Percentiles rank a stretch among this genome's conserved stretches.
Evolutionary conservation across 208 protist genomes (phyloP).

Genomic region (Tetramitus jugosus): DNA sequence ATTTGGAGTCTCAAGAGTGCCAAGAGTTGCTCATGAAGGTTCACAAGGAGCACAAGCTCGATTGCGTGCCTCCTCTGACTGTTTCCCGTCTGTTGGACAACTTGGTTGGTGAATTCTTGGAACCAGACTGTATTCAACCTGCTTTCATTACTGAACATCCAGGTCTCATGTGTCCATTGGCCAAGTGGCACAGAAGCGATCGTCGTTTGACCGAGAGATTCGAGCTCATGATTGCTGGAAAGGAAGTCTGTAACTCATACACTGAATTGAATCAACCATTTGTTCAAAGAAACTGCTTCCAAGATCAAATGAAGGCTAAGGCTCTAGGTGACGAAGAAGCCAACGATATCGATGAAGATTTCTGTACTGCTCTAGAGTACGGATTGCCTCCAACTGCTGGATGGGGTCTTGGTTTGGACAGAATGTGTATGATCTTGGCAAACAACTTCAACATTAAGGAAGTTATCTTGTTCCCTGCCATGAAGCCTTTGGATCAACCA

Average conservation of each 20-base stretch:
- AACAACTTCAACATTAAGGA: conserved; percentile 97
- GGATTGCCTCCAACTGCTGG: conserved; percentile 97
- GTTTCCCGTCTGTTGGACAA: conserved; percentile 94
- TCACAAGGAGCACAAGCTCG: conserved; percentile 76
- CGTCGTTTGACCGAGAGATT: conserved; percentile 95
- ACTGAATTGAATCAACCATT: conserved; percentile 99
- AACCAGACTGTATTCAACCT: conserved; percentile 91
- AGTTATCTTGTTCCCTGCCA: conserved; percentile 80
- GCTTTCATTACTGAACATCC: conserved; percentile 99
- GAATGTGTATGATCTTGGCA: conserved; percentile 97
- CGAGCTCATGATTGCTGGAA: conserved; percentile 96
- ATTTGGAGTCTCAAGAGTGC: conserved; percentile 61
- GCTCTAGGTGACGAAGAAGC: conserved; percentile 95
- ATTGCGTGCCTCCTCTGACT: conserved; percentile 85
- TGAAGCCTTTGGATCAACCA: too few relatives aligned
- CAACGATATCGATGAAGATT: conserved; percentile 93
- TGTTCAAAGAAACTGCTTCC: conserved; percentile 96
- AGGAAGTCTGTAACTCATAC: conserved; percentile 97
- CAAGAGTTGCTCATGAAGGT: conserved; percentile 73
- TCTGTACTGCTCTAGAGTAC: conserved; percentile 93
- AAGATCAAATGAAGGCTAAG: conserved; percentile 82
- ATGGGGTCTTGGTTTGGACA: conserved; percentile 99
- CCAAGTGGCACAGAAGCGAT: conserved; percentile 94
- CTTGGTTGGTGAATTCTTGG: conserved; percentile 88
- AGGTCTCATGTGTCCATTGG: conserved; percentile 97